Percentiles rank a stretch among this genome's conserved stretches.
Evolutionary conservation across 768 basidiomycete genomes (phyloP).

Genomic region (Phlegmacium glaucopus): DNA sequence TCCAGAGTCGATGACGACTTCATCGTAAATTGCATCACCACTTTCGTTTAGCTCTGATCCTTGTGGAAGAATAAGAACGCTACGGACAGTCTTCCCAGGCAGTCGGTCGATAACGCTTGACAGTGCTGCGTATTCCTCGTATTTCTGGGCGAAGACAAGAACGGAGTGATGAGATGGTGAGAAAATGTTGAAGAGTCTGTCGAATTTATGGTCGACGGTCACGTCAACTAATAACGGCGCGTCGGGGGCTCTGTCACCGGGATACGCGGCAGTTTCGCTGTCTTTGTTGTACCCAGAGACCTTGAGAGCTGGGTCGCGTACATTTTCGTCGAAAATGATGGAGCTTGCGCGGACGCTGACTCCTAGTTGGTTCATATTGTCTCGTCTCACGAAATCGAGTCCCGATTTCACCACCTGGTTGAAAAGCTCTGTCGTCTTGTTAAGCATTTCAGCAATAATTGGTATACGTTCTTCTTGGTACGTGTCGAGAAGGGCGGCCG

Average conservation of each 20-base stretch:
- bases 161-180: too few species aligned
- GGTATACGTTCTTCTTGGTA: background rate
- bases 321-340: background rate
- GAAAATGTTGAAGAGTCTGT: background rate
- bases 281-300: background rate
- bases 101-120: too few species aligned
- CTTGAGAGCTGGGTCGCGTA: background rate
- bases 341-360: background rate
- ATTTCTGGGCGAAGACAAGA: too few species aligned
- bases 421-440: background rate
- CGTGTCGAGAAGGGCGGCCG: too few species aligned
- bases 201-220: background rate
- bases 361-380: background rate
- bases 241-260: too few species aligned
- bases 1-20: background rate
- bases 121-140: too few species aligned
- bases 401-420: background rate
- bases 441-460: background rate
- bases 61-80: background rate
- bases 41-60: background rate
- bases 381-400: background rate
- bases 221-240: background rate
- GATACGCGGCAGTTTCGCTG: background rate
- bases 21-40: background rate
- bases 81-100: background rate